Base-by-base conservation (phyloP, 768 basidiomycete species). In the Auricularia heimuer region DNA sequence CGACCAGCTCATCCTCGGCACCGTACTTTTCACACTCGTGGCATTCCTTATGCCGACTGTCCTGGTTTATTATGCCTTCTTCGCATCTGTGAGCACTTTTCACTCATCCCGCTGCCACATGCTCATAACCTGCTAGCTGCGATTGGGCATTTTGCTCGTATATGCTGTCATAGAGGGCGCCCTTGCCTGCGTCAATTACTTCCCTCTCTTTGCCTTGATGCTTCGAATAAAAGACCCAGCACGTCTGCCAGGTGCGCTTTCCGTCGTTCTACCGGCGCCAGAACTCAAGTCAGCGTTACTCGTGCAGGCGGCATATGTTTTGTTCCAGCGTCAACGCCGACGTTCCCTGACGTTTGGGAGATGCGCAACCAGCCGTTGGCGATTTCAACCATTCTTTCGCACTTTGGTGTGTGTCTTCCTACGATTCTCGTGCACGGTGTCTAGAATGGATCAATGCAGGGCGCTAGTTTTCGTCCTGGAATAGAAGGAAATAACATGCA, bases 1-100 rank as follows among this genome's bases (percentile, higher is more conserved):
- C 34, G 96, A 98, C 73, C 94, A 98, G 72, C 82, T 98, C 2
- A 79, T 98, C n/a, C 88, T 98, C 42, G 96, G 96, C 3, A 95
- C 97, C 0, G 86, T 93, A 64, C 77, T 95, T 62, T 92, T 94
- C 78, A 90, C 92, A 0, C 79, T 93, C 18, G 75, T 92, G 12
- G 83, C 88, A 7, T 90, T 95, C 73, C 76, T 94, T 12, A 84
- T 90, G 70, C 90, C 96, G 2, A 98, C 96, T 0, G 84, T 95
- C 3, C 70, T 91, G 37, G 89, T 87, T 0, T 99, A 97, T 74
- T 93, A 97, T 68, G 75, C 84, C 0, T 77, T 95, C 3, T 98
- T 98, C 68, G 88, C 88, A 7, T 68, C 71, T 14, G 80, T 80
- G 78, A 72, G 93, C 85, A 64, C 33, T 11, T 4, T 24, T 14